Percentiles rank a stretch among this genome's conserved stretches.
Conservation (phyloP, 495 filamentous ascomycete genomes). For the Paragyromitra xinjiangensis region DNA sequence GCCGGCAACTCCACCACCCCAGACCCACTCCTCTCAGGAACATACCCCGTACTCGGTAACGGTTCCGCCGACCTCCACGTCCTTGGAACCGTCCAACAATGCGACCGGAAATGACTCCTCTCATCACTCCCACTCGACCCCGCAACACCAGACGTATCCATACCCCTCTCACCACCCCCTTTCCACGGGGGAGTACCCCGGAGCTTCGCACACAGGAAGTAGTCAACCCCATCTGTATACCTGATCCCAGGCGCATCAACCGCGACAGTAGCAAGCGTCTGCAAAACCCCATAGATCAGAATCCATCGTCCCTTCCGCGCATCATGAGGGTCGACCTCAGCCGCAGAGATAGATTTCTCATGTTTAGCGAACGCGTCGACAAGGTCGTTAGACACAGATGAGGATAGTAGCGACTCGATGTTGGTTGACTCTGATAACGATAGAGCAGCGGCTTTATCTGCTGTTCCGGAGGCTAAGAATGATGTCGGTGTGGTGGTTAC, state of each 20-base stretch:
- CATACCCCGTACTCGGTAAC: constrained; percentile 3
- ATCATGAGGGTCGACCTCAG: constrained; percentile 65
- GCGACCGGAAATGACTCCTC: constrained; percentile 66
- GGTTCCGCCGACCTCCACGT: constrained; percentile 60
- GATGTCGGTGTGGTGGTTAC: constrained; percentile 24
- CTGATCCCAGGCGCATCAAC: constrained; percentile 71
- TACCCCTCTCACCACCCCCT: constrained; percentile 58
- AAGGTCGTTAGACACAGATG: constrained; percentile 62
- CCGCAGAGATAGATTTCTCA: constrained; percentile 67
- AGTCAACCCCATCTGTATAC: constrained; percentile 68
- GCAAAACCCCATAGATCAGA: constrained; percentile 74
- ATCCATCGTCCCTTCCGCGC: constrained; percentile 76
- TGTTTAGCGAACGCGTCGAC: constrained; percentile 72
- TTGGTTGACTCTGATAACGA: constrained; percentile 75
- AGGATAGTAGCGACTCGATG: constrained; percentile 69
- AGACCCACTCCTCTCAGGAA: background rate
- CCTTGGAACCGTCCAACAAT: constrained; percentile 68
- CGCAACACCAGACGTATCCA: constrained; percentile 41
- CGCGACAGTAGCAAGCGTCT: constrained; percentile 72
- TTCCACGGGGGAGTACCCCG: constrained; percentile 70
- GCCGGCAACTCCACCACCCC: constrained; percentile 9
- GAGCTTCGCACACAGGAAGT: constrained; percentile 70
- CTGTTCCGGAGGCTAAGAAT: constrained; percentile 29
- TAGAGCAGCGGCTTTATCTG: constrained; percentile 62
- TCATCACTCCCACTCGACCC: constrained; percentile 58